Percentiles rank a stretch among this genome's conserved stretches.
phyloP scores from a whole-genome alignment of 106 monocot species.

The Phalaenopsis aphrodite region DNA sequence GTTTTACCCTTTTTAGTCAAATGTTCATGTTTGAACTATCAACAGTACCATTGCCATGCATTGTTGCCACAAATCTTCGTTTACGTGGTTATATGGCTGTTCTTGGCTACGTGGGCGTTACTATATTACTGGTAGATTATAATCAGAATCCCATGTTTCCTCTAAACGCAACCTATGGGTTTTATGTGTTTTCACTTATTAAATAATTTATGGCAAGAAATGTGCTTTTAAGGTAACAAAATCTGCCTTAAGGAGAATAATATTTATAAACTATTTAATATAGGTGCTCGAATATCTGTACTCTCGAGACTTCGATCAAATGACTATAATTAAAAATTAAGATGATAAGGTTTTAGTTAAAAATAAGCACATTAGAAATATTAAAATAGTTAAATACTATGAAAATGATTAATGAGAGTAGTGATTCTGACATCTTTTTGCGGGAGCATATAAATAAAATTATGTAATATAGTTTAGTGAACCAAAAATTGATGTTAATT shows the following conservation, averaged over 20 bases:
- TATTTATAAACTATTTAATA: background rate
- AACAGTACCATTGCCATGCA: background rate
- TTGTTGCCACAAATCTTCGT: background rate
- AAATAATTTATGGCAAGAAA: background rate
- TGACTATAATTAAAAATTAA: background rate
- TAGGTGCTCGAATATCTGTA: background rate
- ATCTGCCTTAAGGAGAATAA: background rate
- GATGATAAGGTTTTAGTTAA: background rate
- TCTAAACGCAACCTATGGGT: background rate
- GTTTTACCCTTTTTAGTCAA: background rate
- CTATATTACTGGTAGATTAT: background rate
- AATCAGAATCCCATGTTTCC: background rate
- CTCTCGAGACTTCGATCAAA: background rate
- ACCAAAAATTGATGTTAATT: background rate
- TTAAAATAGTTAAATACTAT: background rate
- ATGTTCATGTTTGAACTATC: background rate
- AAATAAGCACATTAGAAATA: background rate
- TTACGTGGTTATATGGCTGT: background rate
- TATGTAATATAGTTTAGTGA: background rate
- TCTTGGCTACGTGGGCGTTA: background rate
- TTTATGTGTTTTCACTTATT: background rate
- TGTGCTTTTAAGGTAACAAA: background rate
- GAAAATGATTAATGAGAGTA: background rate
- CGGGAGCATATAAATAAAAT: background rate
- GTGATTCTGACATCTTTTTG: background rate